Base-by-base conservation (phyloP, 441 rosid species). In the Aleurites moluccanus region DNA sequence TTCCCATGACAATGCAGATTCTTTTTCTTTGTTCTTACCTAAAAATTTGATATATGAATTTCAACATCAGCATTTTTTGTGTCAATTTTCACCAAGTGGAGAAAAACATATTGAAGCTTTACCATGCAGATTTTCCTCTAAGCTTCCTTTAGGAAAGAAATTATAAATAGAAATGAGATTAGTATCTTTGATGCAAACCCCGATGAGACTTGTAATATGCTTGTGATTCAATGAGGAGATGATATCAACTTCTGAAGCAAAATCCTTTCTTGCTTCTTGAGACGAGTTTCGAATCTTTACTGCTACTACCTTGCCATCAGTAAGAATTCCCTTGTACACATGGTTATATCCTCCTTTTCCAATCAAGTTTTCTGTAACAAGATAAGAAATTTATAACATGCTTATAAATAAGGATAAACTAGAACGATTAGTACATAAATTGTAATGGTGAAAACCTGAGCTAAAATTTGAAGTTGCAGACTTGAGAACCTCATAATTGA, bases 301-400 rank as follows among this genome's bases (percentile, higher is more conserved):
- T 0, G 97, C 98, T 61, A 88, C 85, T 5, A 74, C 77, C 68
- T 83, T 87, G 15, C 97, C 92, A 80, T 88, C 93, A 6, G 81
- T 86, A 78, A 94, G 90, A 72, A 78, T 73, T 15, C 97, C 98
- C 75, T 84, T 91, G 70, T 88, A 94, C 0, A 94, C 98, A 15
- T 77, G 83, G 75, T 86, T 91, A 63, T 86, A 88, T 45, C 95
- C 98, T 70, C 98, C 97, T 77, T 90, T 84, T 27, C 97, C 98
- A 16, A 88, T 89, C 40, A 92, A 69, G 71, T 88, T 91, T 78
- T 80, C 98, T 92, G 81, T 45, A 25, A 74, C 16, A 44, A 55
- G 63, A 77, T 14, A 20, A 65, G 23, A 67, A 30, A 53, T 40
- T 27, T 38, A 50, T 61, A 15, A 64, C n/a, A 15, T 20, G 14